Percentiles rank a stretch among this genome's conserved stretches.
Conservation (phyloP, 768 basidiomycete genomes). For the Leccinum obscurum region DNA sequence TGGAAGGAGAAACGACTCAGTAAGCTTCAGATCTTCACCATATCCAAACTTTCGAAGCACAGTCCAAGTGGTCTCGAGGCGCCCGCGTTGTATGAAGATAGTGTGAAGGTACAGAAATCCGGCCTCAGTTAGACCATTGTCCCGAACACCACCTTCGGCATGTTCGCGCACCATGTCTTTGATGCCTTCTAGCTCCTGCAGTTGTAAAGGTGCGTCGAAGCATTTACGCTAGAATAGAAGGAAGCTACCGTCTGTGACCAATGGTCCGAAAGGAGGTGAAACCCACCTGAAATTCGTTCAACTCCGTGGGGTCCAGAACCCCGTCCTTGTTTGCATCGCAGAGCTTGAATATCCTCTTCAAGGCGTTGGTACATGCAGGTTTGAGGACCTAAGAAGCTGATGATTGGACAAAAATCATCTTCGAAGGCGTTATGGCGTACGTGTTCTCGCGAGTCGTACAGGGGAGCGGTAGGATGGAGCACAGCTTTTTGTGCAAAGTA, state of each 20-base stretch:
- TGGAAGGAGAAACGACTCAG: constrained; percentile 84
- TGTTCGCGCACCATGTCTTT: constrained; percentile 85
- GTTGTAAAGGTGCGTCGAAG: constrained; percentile 89
- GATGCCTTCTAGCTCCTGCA: constrained; percentile 95
- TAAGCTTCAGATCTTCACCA: constrained; percentile 88
- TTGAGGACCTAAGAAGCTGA: constrained; percentile 71
- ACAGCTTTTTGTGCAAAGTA: constrained; percentile 99
- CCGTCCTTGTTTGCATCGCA: constrained; percentile 96
- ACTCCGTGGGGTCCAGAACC: constrained; percentile 81
- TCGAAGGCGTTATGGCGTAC: constrained; percentile 44
- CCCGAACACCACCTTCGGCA: constrained; percentile 70
- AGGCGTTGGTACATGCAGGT: constrained; percentile 84
- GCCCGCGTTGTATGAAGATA: constrained; percentile 92
- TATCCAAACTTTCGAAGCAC: constrained; percentile 95
- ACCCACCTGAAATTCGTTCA: constrained; percentile 93
- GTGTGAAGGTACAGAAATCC: constrained; percentile 96
- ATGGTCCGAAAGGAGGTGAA: background rate
- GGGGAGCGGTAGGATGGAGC: constrained; percentile 91
- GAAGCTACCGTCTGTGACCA: background rate
- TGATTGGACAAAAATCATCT: constrained; percentile 10
- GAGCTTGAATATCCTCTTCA: constrained; percentile 93
- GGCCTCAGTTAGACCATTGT: constrained; percentile 83
- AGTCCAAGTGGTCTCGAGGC: constrained; percentile 97
- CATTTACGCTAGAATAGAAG: constrained; percentile 72
- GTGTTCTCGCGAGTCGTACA: constrained; percentile 96